A percentile compares a stretch with the other conserved stretches of the same genome.
phyloP scores from a whole-genome alignment of 805 yeast genomes.

The Wickerhamomyces chaumierensis region DNA sequence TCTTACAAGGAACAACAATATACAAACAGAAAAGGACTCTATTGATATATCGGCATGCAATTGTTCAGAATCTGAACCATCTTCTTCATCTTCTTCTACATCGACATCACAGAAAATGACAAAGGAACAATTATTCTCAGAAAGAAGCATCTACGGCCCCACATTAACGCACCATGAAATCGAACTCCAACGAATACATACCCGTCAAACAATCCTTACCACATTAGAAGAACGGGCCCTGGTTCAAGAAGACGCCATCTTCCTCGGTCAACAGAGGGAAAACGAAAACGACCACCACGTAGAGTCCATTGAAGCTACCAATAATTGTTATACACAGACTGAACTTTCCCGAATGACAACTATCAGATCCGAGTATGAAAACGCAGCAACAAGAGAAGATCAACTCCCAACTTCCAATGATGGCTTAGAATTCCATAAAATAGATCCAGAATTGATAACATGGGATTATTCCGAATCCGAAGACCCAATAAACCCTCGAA shows the following conservation, averaged over 20 bases:
- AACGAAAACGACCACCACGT: too few relatives aligned
- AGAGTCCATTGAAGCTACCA: too few relatives aligned
- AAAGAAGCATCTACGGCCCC: constrained; percentile 26
- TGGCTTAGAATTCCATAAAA: constrained; percentile 40
- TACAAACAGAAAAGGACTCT: too few relatives aligned
- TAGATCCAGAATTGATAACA: constrained; percentile 58
- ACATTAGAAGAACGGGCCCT: constrained; percentile 17
- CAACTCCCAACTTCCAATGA: constrained; percentile 24
- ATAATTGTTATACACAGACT: too few relatives aligned
- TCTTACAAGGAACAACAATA: too few relatives aligned
- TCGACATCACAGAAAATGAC: constrained; percentile 12
- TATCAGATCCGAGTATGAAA: constrained; percentile 7
- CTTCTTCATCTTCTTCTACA: too few relatives aligned
- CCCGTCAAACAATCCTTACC: constrained; percentile 33
- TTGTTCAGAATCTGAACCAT: too few relatives aligned
- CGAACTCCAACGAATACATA: constrained; percentile 29
- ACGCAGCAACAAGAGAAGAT: constrained; percentile 15
- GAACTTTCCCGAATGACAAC: too few relatives aligned
- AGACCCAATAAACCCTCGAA: constrained; percentile 49
- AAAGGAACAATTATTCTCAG: too few relatives aligned
- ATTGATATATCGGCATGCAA: too few relatives aligned
- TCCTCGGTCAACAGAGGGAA: constrained; percentile 1
- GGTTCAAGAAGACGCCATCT: constrained; percentile 12
- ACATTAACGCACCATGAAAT: constrained; percentile 26
- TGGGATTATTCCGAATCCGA: constrained; percentile 60